phyloP scores from a whole-genome alignment of 495 filamentous ascomycete genomes.

The Bathelium albidoporum region DNA sequence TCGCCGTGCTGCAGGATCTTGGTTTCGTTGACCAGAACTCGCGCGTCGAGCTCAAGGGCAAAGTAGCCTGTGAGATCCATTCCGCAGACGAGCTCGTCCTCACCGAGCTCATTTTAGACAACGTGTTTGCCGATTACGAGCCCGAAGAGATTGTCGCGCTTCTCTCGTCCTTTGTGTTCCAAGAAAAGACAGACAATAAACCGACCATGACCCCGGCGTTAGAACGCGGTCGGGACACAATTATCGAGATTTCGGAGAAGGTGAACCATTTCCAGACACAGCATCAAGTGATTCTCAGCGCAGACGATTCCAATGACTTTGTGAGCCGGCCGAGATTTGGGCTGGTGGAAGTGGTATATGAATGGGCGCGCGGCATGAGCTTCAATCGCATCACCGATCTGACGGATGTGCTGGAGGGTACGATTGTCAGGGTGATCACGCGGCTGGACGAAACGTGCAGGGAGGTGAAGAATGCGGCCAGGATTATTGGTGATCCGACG shows the following conservation, averaged over 20 bases:
- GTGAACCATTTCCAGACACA: constrained; percentile 78
- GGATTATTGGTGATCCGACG: constrained; percentile 90
- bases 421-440: constrained; percentile 87
- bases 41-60: constrained; percentile 88
- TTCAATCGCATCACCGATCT: constrained; percentile 97
- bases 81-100: constrained; percentile 96
- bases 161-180: constrained; percentile 93
- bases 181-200: constrained; percentile 81
- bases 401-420: constrained; percentile 93
- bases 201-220: constrained; percentile 78
- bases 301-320: constrained; percentile 87
- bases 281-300: constrained; percentile 81
- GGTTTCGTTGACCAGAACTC: constrained; percentile 76
- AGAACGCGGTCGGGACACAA: constrained; percentile 73
- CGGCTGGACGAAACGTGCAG: constrained; percentile 90
- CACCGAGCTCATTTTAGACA: constrained; percentile 91
- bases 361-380: constrained; percentile 95
- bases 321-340: constrained; percentile 78
- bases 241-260: constrained; percentile 78
- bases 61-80: constrained; percentile 97
- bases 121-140: constrained; percentile 88
- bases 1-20: constrained; percentile 80
- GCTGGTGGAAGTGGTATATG: constrained; percentile 93
- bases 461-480: constrained; percentile 93
- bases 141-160: constrained; percentile 94